Evolutionary conservation across 2,329 filamentous ascomycete genomes (phyloP).

Genomic region (Fusarium buharicum): DNA sequence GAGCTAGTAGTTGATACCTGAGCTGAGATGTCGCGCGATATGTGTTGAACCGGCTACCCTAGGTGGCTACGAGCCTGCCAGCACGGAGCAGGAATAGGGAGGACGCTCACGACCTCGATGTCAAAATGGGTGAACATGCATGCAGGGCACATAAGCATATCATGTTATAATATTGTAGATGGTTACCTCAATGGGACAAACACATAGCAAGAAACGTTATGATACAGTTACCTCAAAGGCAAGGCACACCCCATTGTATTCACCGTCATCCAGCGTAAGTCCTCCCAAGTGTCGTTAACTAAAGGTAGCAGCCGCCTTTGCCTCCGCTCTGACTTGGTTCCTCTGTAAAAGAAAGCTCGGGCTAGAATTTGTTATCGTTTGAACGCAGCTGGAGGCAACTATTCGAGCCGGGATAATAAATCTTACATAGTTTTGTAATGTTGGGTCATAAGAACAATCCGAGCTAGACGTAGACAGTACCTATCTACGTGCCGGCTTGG

Average conservation of each 20-base stretch:
- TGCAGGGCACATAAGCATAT: too few species aligned
- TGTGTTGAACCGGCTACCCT: too few species aligned
- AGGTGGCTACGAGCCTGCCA: too few species aligned
- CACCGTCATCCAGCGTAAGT: conserved; percentile 12
- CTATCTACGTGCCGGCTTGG: conserved; percentile 10
- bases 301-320: conserved; percentile 16
- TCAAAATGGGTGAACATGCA: too few species aligned
- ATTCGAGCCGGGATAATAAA: conserved; percentile 16
- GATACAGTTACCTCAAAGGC: not conserved
- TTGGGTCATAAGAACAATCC: conserved; percentile 17
- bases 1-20: too few species aligned
- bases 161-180: conserved; percentile 6
- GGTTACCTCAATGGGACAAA: conserved; percentile 9
- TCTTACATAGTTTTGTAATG: conserved; percentile 16
- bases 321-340: conserved; percentile 15
- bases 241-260: not conserved
- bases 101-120: too few species aligned
- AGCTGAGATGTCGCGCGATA: too few species aligned
- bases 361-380: conserved; percentile 15
- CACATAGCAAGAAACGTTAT: conserved; percentile 14
- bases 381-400: conserved; percentile 16
- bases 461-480: conserved; percentile 15
- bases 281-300: conserved; percentile 15
- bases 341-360: conserved; percentile 16
- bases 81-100: too few species aligned